Base-by-base conservation (phyloP, 2,329 filamentous ascomycete species). In the Cadophora luteo-olivacea region DNA sequence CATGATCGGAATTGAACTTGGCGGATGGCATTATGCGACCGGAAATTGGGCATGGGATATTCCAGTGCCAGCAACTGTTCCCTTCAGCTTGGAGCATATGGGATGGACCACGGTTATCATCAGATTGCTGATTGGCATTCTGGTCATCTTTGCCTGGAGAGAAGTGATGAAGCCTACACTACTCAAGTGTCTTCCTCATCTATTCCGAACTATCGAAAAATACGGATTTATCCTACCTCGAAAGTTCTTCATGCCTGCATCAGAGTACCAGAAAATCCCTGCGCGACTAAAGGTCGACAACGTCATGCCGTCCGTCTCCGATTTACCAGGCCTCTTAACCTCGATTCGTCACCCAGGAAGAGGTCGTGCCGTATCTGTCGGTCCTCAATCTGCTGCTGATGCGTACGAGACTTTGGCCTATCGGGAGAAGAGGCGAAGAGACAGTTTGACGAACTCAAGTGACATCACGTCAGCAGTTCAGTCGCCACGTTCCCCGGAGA, bases 331-430 rank as follows among this genome's bases (percentile, higher is more conserved):
- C 38, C 89, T 97, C 77, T 85, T 97, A 29, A 91, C 90, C 69
- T 93, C 90, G 52, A 92, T 98, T 57, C 89, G 93, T 29, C 90
- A 95, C 73, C 92, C 93, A 0, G 87, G 86, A 16, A 85, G 93
- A 68, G 91, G 91, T 70, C 88, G 96, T 63, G 91, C 94, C 38
- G 89, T 98, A 41, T 97, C 94, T 6, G 87, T 98, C 64, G 96
- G 96, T 0, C 96, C 96, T 1, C 96, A 98, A 81, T 97, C 94
- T 57, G 94, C 94, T 69, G 96, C 96, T 1, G 96, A 99, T 81
- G 96, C 94, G 29, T 97, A 97, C 81, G 96, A 99, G 82, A 93
- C 94, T 24, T 84, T 99, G 61, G 96, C 95, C 6, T 97, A 97
- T 77, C 90, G 95, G 24, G 93, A 97, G 74, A 87, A 90, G 72